These are phyloP conservation scores for Aspergillus hancockii DNA, from an alignment of 495 filamentous ascomycete species.

Conservation along the genomic window DNA sequence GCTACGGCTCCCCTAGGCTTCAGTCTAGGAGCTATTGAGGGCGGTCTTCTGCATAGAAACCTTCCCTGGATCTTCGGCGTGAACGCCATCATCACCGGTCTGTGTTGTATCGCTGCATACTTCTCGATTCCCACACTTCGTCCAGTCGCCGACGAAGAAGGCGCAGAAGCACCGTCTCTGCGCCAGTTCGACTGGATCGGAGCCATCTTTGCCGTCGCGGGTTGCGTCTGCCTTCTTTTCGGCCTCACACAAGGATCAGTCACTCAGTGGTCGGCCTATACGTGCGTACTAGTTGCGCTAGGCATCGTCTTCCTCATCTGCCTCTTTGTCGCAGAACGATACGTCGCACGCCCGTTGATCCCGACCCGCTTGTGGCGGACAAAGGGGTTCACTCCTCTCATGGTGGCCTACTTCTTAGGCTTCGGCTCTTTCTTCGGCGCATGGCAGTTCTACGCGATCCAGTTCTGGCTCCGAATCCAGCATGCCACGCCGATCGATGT, in stretches of 20 bases:
- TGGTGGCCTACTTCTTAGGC: conserved; percentile 50
- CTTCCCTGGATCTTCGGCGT: conserved; percentile 35
- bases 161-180: conserved; percentile 27
- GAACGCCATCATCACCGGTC: conserved; percentile 30
- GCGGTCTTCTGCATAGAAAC: conserved; percentile 26
- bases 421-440: conserved; percentile 47
- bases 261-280: conserved; percentile 31
- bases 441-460: conserved; percentile 55
- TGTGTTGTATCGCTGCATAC: conserved; percentile 28
- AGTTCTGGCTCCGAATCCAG: conserved; percentile 51
- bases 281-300: conserved; percentile 24
- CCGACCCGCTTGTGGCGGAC: conserved; percentile 38
- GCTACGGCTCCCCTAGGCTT: conserved; percentile 35
- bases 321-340: conserved; percentile 31
- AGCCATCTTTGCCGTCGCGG: conserved; percentile 22
- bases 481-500: conserved; percentile 37
- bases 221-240: conserved; percentile 35
- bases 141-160: conserved; percentile 28
- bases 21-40: conserved; percentile 33
- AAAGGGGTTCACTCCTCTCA: conserved; percentile 47
- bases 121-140: conserved; percentile 30
- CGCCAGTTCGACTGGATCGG: conserved; percentile 35
- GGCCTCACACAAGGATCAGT: conserved; percentile 36
- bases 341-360: conserved; percentile 29
- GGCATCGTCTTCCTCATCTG: conserved; percentile 29